These are phyloP conservation scores for Ogataea nitratoaversa DNA, from an alignment of 805 yeast genomes.

Conservation along the genomic window DNA sequence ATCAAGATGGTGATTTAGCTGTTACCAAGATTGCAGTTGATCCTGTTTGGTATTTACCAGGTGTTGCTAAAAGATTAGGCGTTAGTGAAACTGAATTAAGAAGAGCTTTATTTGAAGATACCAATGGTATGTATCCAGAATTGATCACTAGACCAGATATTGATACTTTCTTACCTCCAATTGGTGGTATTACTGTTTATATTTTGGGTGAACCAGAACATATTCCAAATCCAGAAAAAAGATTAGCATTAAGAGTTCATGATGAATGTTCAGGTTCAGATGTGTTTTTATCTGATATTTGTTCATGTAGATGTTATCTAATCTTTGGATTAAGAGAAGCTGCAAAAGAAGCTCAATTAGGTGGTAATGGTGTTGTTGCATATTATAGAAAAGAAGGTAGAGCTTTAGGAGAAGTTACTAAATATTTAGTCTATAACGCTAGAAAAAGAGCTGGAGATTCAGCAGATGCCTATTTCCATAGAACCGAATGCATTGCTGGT, in stretches of 20 bases:
- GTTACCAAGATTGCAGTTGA: slow-evolving; percentile 65
- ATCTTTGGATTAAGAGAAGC: slow-evolving; percentile 65
- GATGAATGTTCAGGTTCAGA: slow-evolving; percentile 72
- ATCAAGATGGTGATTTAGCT: slow-evolving; percentile 55
- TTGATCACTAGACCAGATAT: slow-evolving; percentile 64
- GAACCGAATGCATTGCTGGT: slow-evolving; percentile 71
- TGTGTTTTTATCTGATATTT: slow-evolving; percentile 64
- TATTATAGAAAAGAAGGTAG: slow-evolving; percentile 70
- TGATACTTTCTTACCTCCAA: slow-evolving; percentile 63
- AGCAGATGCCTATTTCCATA: slow-evolving; percentile 62
- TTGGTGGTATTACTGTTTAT: slow-evolving; percentile 64
- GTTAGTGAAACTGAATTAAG: slow-evolving; percentile 53
- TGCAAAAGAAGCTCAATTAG: slow-evolving; percentile 62
- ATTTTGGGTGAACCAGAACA: slow-evolving; percentile 59
- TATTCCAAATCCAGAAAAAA: slow-evolving; percentile 46
- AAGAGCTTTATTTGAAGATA: slow-evolving; percentile 60
- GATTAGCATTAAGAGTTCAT: slow-evolving; percentile 57
- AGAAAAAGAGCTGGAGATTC: slow-evolving; percentile 67
- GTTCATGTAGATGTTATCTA: slow-evolving; percentile 67
- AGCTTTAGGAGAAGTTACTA: slow-evolving; percentile 66
- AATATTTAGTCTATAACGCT: slow-evolving; percentile 65
- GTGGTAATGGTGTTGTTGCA: slow-evolving; percentile 61
- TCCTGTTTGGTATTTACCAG: slow-evolving; percentile 70
- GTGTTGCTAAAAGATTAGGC: slow-evolving; percentile 60
- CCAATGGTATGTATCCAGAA: slow-evolving; percentile 71